phyloP scores from a whole-genome alignment of 768 basidiomycete genomes.

The Psilocybe azurescens region DNA sequence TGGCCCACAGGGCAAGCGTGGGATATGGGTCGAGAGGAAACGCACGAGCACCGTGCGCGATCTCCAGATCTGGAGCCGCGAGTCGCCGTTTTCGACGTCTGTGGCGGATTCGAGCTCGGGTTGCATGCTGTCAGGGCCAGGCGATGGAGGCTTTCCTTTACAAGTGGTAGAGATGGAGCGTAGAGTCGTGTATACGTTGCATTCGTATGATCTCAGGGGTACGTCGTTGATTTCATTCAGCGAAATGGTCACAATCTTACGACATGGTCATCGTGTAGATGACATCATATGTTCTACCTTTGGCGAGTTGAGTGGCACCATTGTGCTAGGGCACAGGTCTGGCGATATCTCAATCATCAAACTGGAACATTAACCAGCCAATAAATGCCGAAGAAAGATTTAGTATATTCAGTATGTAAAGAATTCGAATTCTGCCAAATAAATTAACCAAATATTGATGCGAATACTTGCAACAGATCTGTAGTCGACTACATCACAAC shows the following conservation, averaged over 20 bases:
- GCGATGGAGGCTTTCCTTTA: constrained; percentile 1
- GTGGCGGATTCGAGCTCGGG: neutral
- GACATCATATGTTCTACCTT: constrained; percentile 52
- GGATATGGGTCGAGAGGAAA: constrained; percentile 60
- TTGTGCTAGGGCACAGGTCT: constrained; percentile 46
- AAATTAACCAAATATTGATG: no score
- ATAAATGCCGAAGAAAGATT: no score
- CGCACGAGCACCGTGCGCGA: constrained; percentile 45
- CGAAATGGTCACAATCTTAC: neutral
- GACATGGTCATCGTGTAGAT: constrained; percentile 32
- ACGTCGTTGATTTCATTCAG: neutral
- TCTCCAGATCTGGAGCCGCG: constrained; percentile 46
- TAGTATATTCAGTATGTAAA: no score
- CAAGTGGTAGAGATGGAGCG: constrained; percentile 30
- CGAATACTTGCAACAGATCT: no score
- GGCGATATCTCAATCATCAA: constrained; percentile 43
- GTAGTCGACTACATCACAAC: no score
- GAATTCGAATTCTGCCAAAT: no score
- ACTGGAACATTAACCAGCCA: constrained; percentile 3
- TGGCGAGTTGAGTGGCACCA: constrained; percentile 48
- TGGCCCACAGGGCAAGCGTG: constrained; percentile 54
- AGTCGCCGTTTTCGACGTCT: constrained; percentile 1
- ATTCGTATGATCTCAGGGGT: constrained; percentile 49
- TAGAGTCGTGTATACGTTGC: constrained; percentile 33
- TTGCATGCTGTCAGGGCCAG: neutral